Conservation (phyloP, 1,284 basidiomycete species). For the Marasmius fiardii region DNA sequence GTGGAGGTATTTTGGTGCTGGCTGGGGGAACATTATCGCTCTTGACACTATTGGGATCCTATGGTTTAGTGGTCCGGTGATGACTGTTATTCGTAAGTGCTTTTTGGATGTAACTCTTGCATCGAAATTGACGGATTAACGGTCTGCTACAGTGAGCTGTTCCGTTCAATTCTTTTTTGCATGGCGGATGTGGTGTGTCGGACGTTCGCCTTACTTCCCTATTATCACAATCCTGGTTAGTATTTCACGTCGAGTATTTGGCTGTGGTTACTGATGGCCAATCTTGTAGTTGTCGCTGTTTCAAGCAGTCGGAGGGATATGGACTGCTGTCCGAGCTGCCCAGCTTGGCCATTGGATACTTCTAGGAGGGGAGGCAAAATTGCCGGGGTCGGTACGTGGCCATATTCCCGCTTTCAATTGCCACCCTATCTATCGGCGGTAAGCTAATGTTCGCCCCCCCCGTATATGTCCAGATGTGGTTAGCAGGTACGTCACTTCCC, state of each 20-base stretch:
- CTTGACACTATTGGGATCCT: constrained; percentile 13
- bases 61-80: constrained; percentile 23
- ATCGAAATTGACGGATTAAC: neutral
- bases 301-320: neutral
- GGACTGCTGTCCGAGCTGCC: neutral
- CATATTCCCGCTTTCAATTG: too few species aligned
- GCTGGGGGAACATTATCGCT: constrained; percentile 20
- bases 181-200: constrained; percentile 18
- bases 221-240: neutral
- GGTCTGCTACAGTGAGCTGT: constrained; percentile 17
- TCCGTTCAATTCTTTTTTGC: constrained; percentile 26
- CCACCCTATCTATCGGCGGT: too few species aligned
- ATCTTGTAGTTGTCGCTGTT: neutral
- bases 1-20: constrained; percentile 19
- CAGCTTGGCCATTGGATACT: too few species aligned
- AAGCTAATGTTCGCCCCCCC: neutral
- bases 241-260: neutral
- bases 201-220: neutral
- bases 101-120: neutral
- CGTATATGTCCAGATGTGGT: neutral
- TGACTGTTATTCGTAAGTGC: constrained; percentile 20
- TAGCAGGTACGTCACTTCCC: neutral
- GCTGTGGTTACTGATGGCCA: neutral
- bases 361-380: too few species aligned
- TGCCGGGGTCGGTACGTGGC: too few species aligned